phyloP scores from a whole-genome alignment of 2,329 filamentous ascomycete genomes.

The Xylariaceae sp. region DNA sequence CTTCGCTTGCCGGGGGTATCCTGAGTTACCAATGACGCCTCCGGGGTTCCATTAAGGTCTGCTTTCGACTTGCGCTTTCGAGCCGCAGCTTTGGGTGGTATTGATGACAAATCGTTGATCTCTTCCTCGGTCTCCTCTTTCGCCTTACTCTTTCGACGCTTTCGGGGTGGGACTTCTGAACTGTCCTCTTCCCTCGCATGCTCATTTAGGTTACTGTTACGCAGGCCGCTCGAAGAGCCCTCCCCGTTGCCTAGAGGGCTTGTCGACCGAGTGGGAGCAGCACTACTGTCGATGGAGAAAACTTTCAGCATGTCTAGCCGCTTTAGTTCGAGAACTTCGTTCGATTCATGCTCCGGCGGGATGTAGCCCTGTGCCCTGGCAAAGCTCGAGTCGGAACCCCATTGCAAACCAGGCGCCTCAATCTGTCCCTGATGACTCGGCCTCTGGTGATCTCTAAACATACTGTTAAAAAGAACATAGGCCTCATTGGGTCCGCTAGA shows the following conservation, averaged over 20 bases:
- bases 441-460: conserved; percentile 38
- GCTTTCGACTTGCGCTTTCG: conserved; percentile 53
- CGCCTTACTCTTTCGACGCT: conserved; percentile 59
- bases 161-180: conserved; percentile 48
- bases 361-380: conserved; percentile 59
- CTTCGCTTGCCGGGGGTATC: conserved; percentile 49
- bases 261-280: conserved; percentile 60
- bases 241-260: conserved; percentile 50
- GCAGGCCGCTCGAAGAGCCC: conserved; percentile 23
- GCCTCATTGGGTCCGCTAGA: conserved; percentile 26
- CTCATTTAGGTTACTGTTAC: conserved; percentile 31
- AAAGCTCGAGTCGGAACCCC: conserved; percentile 72
- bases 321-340: conserved; percentile 58
- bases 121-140: conserved; percentile 50
- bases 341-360: conserved; percentile 58
- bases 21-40: conserved; percentile 40
- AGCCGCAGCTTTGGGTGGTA: conserved; percentile 37
- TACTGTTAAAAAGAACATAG: conserved; percentile 45
- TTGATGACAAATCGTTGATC: conserved; percentile 42
- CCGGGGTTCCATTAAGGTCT: conserved; percentile 37
- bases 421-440: conserved; percentile 33
- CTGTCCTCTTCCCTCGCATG: conserved; percentile 42
- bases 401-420: conserved; percentile 55
- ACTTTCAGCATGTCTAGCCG: conserved; percentile 60
- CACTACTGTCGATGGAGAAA: conserved; percentile 60